Conservation (phyloP, 352 stramenopile genomes). For the Achlya hypogyna region DNA sequence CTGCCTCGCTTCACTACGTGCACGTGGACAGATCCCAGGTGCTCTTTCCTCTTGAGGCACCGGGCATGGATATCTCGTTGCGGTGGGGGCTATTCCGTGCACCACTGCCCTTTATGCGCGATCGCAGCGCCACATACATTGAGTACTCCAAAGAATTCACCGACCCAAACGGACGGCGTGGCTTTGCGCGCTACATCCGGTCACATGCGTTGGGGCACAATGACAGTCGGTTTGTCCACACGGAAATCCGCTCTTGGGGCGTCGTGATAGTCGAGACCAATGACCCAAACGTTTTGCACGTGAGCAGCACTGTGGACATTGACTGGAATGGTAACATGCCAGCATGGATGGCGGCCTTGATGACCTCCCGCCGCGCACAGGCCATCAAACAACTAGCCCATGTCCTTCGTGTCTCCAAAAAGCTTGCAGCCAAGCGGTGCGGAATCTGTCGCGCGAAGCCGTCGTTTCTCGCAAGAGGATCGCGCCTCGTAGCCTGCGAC, state of each 20-base stretch:
- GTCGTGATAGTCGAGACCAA: constrained; percentile 5
- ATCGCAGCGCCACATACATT: not conserved
- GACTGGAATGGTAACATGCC: constrained; percentile 17
- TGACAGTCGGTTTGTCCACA: not conserved
- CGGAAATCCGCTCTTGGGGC: constrained; percentile 9
- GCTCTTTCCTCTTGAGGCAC: not conserved
- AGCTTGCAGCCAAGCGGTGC: not conserved
- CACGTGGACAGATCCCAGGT: not conserved
- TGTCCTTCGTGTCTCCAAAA: not conserved
- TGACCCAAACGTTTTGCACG: not conserved
- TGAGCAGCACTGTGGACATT: constrained; percentile 5
- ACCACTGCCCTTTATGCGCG: not conserved
- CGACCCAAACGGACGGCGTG: not conserved
- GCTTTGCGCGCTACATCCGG: not conserved
- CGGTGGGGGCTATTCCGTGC: not conserved
- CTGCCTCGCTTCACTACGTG: not conserved
- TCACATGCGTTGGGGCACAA: not conserved
- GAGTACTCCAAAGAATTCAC: constrained; percentile 5
- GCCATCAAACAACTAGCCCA: not conserved
- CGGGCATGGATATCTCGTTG: constrained; percentile 4
- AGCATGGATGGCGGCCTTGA: not conserved
- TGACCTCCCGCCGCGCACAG: not conserved
- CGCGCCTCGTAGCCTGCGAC: not conserved
- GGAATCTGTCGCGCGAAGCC: not conserved
- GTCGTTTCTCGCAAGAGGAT: not conserved